Evolutionary conservation across 106 monocot species (phyloP).

Genomic region (Narthecium ossifragum): DNA sequence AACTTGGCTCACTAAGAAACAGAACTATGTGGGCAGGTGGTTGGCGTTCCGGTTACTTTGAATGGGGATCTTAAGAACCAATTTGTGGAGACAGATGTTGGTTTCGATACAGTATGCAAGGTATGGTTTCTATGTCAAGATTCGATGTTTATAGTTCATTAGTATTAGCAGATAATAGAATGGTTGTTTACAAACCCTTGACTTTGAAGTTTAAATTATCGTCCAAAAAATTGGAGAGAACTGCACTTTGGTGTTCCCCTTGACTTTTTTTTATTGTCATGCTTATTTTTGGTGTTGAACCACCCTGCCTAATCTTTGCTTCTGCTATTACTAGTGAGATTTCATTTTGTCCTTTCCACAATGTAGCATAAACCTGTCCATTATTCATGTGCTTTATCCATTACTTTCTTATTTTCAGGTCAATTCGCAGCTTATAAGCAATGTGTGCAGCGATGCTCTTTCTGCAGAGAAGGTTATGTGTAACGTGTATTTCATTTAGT

Average conservation of each 20-base stretch:
- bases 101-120: constrained; percentile 73
- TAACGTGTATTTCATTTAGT: neutral
- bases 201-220: no score
- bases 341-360: no score
- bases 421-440: constrained; percentile 39
- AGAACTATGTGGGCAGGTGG: constrained; percentile 30
- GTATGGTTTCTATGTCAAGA: constrained; percentile 14
- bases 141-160: no score
- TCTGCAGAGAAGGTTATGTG: constrained; percentile 32
- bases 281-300: neutral
- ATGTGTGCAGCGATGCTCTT: constrained; percentile 38
- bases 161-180: constrained; percentile 12
- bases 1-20: no score
- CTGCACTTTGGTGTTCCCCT: no score
- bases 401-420: constrained; percentile 14
- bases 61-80: constrained; percentile 71
- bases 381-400: no score
- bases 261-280: no score
- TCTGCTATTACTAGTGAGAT: no score
- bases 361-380: no score
- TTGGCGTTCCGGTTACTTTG: constrained; percentile 66
- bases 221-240: no score
- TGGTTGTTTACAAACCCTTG: no score
- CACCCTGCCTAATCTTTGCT: no score
- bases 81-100: constrained; percentile 68